Evolutionary conservation across 192 early-diverging fungal species (phyloP), one percentile per base, ranked within the genome.

Genomic region (Glomus cerebriforme): DNA sequence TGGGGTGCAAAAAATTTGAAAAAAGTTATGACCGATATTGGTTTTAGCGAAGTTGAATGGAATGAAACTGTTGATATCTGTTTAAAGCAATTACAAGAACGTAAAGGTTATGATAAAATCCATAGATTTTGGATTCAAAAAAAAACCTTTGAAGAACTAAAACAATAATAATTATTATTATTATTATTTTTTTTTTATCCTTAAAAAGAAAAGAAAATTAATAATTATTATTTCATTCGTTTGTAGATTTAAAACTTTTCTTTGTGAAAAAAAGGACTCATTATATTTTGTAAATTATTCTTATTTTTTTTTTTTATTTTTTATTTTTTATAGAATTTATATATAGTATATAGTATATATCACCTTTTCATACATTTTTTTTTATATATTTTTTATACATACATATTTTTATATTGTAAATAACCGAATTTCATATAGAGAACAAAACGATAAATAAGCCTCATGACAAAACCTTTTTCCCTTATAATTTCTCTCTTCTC

Each of bases 1-100:
- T 68, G 66, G 66, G 66, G 35, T 6, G 29, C 66, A 7, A 68
- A 35, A 68, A 68, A 68, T 68, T 35, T 68, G 29, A 68, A 35
- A 68, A 68, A 34, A 43, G 31, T 68, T 22, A 68, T 68, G 32
- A 37, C 34, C 7, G 66, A 37, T 43, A 24, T n/a, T 10, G 66
- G 66, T 32, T n/a, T 68, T 39, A 68, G n/a, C n/a, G 66, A 68
- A 35, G 22, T 22, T 0, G 32, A 37, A 35, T 68, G 66, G 66
- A 17, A 43, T 39, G 32, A 68, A 10, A 68, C 66, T n/a, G 35
- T 68, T n/a, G 66, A 68, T n/a, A 68, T 37, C 39, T 68, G 66
- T 68, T 37, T 68, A 37, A 68, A 68, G 8, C 66, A 37, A 37
- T 68, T 68, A 37, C 31, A 68, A 35, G 66, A 68, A 37, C 17